Conservation (phyloP, 305 asterid species). For the Andrographis paniculata region DNA sequence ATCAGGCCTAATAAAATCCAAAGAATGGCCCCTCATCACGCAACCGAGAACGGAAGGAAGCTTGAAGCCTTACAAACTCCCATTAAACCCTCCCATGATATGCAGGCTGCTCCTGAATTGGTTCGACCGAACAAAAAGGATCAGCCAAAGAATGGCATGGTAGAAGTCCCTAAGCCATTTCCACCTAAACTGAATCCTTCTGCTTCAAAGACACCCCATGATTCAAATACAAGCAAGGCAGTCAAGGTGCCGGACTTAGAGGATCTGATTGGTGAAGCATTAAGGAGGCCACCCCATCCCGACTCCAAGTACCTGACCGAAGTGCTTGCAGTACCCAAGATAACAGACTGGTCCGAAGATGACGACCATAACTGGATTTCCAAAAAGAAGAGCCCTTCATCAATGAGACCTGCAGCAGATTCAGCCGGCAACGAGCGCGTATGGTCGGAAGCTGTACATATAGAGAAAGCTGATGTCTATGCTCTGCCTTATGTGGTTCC, state of each 20-base stretch:
- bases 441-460: slow-evolving; percentile 54
- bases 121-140: slow-evolving; percentile 22
- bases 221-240: slow-evolving; percentile 11
- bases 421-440: slow-evolving; percentile 30
- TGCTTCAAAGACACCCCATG: slow-evolving; percentile 15
- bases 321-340: slow-evolving; percentile 43
- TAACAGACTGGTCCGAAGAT: slow-evolving; percentile 37
- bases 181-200: slow-evolving; percentile 26
- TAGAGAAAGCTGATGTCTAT: slow-evolving; percentile 45
- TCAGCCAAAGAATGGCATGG: slow-evolving; percentile 34
- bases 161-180: slow-evolving; percentile 27
- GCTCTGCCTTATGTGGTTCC: slow-evolving; percentile 81
- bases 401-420: no score
- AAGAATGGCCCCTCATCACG: slow-evolving; percentile 33
- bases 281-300: slow-evolving; percentile 59
- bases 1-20: slow-evolving; percentile 45
- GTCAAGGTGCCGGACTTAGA: slow-evolving; percentile 18
- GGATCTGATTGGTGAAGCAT: slow-evolving; percentile 35
- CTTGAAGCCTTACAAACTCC: slow-evolving; percentile 30
- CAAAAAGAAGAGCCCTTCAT: slow-evolving; percentile 21
- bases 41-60: slow-evolving; percentile 46
- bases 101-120: slow-evolving; percentile 25
- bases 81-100: slow-evolving; percentile 23
- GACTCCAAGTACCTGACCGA: slow-evolving; percentile 47
- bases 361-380: slow-evolving; percentile 64